phyloP scores from a whole-genome alignment of 352 stramenopile species.

The Globisporangium cederbergense region DNA sequence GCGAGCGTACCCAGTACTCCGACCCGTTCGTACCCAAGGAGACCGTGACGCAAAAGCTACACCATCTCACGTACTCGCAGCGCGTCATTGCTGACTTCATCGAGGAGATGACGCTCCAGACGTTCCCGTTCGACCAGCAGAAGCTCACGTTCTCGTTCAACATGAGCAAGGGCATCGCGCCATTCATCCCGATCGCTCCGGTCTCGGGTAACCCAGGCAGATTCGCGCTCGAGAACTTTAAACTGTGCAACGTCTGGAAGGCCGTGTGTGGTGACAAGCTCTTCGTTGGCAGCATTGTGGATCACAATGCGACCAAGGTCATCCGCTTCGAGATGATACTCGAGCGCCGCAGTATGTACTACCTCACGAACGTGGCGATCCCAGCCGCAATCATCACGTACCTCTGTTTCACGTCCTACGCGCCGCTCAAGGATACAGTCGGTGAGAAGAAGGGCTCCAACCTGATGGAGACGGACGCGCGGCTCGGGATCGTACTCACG shows the following conservation, averaged over 20 bases:
- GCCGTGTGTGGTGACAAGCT: slow-evolving; percentile 34
- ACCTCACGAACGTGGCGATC: slow-evolving; percentile 34
- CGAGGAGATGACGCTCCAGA: slow-evolving; percentile 37
- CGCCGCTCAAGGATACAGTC: neutral
- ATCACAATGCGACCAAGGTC: slow-evolving; percentile 18
- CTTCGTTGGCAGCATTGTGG: slow-evolving; percentile 26
- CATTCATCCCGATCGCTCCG: slow-evolving; percentile 17
- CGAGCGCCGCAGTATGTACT: slow-evolving; percentile 30
- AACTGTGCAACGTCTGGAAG: slow-evolving; percentile 29
- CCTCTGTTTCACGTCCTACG: slow-evolving; percentile 11
- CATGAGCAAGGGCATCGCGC: slow-evolving; percentile 17
- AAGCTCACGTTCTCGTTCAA: slow-evolving; percentile 35
- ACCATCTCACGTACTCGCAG: slow-evolving; percentile 24
- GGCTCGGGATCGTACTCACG: slow-evolving; percentile 32
- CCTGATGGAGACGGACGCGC: slow-evolving; percentile 27
- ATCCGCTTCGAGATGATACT: slow-evolving; percentile 40
- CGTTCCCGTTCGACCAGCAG: slow-evolving; percentile 40
- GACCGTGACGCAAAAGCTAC: neutral
- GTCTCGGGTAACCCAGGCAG: slow-evolving; percentile 12
- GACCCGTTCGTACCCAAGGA: slow-evolving; percentile 13
- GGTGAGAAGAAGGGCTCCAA: neutral
- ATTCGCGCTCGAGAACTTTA: slow-evolving; percentile 32
- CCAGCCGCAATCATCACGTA: slow-evolving; percentile 36
- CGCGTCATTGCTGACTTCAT: slow-evolving; percentile 27
- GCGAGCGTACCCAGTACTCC: slow-evolving; percentile 13